Conservation (phyloP, 2,329 filamentous ascomycete genomes). For the Metarhizium rileyi region DNA sequence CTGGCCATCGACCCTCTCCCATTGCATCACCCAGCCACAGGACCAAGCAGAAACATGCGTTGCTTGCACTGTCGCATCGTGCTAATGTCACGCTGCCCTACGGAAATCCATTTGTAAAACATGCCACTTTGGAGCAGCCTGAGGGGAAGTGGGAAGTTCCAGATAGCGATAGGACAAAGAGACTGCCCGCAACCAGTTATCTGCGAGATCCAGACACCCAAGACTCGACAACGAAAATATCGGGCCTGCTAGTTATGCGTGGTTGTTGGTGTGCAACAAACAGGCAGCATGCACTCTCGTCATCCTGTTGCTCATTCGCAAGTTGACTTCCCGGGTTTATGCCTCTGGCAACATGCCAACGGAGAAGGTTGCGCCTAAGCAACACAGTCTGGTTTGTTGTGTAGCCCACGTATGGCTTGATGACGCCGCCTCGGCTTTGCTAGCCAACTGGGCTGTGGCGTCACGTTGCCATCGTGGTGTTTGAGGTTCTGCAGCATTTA, state of each 20-base stretch:
- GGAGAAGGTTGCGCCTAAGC: background rate
- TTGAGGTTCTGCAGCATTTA: background rate
- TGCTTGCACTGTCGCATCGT: background rate
- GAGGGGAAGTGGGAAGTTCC: background rate
- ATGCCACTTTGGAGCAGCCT: background rate
- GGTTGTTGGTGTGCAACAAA: background rate
- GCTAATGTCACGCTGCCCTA: conserved; percentile 1
- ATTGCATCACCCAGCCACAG: background rate
- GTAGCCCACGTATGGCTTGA: background rate
- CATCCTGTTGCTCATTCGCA: background rate
- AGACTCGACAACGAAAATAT: background rate
- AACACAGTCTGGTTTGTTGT: background rate
- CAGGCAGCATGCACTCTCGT: background rate
- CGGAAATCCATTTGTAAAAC: background rate
- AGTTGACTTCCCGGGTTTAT: background rate
- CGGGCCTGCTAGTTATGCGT: background rate
- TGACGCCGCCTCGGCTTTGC: background rate
- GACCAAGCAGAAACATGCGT: background rate
- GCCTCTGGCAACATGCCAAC: background rate
- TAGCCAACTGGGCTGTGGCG: background rate
- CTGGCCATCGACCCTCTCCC: background rate
- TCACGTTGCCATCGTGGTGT: background rate
- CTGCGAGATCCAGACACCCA: background rate
- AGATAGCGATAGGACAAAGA: background rate
- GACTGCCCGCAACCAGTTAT: no score